Conservation (phyloP, 371 early-diverging fungal species). For the Chytridium lagenaria region DNA sequence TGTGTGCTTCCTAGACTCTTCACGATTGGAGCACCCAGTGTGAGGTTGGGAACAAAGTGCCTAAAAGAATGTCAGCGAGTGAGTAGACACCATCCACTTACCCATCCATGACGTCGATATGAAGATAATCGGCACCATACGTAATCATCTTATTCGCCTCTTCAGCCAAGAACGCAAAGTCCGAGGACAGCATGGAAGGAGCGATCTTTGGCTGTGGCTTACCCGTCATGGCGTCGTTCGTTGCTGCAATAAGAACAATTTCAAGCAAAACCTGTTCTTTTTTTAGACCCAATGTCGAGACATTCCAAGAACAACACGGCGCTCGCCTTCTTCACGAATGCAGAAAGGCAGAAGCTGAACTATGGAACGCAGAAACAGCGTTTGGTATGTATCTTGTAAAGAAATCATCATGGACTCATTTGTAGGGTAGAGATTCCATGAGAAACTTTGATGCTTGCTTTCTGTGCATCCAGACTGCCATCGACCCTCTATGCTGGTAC, state of each 20-base stretch:
- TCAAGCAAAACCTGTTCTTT: no score
- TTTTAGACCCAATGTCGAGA: no score
- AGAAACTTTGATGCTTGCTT: constrained; percentile 88
- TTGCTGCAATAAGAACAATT: constrained; percentile 3
- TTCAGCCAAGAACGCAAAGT: constrained; percentile 86
- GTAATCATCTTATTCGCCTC: constrained; percentile 90
- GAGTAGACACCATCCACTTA: background rate
- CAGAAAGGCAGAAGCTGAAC: constrained; percentile 82
- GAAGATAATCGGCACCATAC: constrained; percentile 94
- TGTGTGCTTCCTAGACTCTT: constrained; percentile 84
- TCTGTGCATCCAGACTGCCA: constrained; percentile 86
- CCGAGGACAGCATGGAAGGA: constrained; percentile 92
- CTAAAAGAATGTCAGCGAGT: constrained; percentile 52
- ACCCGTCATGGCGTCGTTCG: constrained; percentile 13
- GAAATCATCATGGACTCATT: constrained; percentile 60
- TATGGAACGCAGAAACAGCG: constrained; percentile 86
- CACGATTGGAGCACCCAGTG: constrained; percentile 95
- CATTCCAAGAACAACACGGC: constrained; percentile 98
- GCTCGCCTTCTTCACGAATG: constrained; percentile 92
- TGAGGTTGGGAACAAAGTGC: constrained; percentile 98
- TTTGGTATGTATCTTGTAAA: constrained; percentile 17
- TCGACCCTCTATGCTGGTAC: constrained; percentile 82
- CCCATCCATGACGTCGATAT: constrained; percentile 72
- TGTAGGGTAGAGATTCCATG: constrained; percentile 88
- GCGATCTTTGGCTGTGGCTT: constrained; percentile 69